phyloP scores from a whole-genome alignment of 768 basidiomycete genomes.

The Boletus tomentosulus region DNA sequence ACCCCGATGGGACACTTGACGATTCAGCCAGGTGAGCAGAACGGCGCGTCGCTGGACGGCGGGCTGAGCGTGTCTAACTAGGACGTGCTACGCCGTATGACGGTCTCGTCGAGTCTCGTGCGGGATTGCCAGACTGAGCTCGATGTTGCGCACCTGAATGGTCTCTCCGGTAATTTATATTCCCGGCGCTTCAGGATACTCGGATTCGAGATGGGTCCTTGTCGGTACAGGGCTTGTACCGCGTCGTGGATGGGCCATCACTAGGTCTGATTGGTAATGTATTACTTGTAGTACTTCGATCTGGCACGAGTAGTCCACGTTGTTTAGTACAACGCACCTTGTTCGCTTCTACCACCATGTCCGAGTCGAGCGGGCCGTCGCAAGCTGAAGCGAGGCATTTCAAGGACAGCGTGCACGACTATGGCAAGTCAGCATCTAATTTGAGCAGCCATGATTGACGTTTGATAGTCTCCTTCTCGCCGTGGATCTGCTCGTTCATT shows the following conservation, averaged over 20 bases:
- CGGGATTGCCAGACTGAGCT: neutral
- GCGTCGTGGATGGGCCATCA: neutral
- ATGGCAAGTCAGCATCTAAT: conserved; percentile 26
- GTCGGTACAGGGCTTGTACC: neutral
- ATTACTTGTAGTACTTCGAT: neutral
- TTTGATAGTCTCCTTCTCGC: conserved; percentile 26
- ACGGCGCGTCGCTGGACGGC: conserved; percentile 10
- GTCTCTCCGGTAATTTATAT: conserved; percentile 15
- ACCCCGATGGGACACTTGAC: conserved; percentile 16
- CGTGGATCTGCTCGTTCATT: conserved; percentile 47
- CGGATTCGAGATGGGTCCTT: neutral
- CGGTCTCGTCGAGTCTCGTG: conserved; percentile 2
- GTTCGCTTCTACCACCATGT: neutral
- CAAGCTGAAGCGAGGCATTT: conserved; percentile 20
- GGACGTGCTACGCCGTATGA: conserved; percentile 8
- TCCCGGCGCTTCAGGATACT: neutral
- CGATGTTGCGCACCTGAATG: neutral
- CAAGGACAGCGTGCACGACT: conserved; percentile 42
- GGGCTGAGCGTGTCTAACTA: neutral
- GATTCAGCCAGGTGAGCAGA: conserved; percentile 16
- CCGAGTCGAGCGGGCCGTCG: neutral
- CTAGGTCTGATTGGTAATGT: neutral
- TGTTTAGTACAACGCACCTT: neutral
- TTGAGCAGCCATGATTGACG: neutral
- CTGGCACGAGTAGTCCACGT: neutral